A percentile compares a stretch with the other conserved stretches of the same genome.
phyloP scores from a whole-genome alignment of 257 asterid species.

The Buddleja alternifolia region DNA sequence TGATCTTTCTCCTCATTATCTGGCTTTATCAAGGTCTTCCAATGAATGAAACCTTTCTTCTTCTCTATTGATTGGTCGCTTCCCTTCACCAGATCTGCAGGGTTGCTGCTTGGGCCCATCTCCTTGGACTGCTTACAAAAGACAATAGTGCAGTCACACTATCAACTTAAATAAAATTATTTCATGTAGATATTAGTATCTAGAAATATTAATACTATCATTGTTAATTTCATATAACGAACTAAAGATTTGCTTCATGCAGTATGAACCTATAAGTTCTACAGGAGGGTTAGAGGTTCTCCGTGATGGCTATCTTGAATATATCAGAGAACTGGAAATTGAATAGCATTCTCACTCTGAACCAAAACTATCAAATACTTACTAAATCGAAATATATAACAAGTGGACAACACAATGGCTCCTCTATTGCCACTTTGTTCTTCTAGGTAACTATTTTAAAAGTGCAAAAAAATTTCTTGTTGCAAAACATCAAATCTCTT shows the following conservation, averaged over 20 bases:
- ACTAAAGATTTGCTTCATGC: slow-evolving; percentile 14
- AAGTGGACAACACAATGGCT: background rate
- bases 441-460: background rate
- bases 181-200: slow-evolving; percentile 1
- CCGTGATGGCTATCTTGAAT: background rate
- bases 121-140: slow-evolving; percentile 69
- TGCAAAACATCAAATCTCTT: background rate
- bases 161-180: slow-evolving; percentile 20
- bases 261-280: background rate
- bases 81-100: slow-evolving; percentile 54
- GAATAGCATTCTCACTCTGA: background rate
- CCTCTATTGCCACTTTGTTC: background rate
- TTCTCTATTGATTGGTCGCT: slow-evolving; percentile 71
- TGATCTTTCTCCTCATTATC: slow-evolving; percentile 83
- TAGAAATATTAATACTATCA: background rate
- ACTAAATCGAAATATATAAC: background rate
- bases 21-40: slow-evolving; percentile 80
- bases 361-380: background rate
- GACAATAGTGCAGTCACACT: slow-evolving; percentile 23
- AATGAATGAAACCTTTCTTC: slow-evolving; percentile 73
- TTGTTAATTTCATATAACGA: background rate
- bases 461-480: background rate
- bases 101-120: slow-evolving; percentile 56
- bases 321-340: background rate
- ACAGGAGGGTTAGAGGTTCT: background rate